These are phyloP conservation scores for Yamadazyma epiphylla DNA, from an alignment of 1,139 yeast species.

Conservation along the genomic window DNA sequence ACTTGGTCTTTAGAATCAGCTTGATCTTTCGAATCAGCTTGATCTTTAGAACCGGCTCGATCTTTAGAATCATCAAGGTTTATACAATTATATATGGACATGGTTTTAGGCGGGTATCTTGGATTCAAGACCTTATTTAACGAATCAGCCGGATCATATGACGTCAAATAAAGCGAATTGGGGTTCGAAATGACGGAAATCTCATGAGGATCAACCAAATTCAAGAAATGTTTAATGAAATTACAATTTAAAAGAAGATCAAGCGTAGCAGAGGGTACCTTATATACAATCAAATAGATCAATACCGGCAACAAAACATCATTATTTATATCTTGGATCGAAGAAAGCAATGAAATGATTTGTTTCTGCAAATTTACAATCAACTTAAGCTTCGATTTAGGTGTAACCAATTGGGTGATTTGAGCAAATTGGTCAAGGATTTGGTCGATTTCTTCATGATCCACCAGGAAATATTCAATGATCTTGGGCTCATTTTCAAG, in stretches of 20 bases:
- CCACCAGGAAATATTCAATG: slow-evolving; percentile 15
- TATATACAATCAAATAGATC: slow-evolving; percentile 33
- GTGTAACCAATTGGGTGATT: slow-evolving; percentile 22
- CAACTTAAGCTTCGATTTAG: slow-evolving; percentile 26
- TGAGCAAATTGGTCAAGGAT: slow-evolving; percentile 12
- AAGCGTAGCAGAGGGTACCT: slow-evolving; percentile 7
- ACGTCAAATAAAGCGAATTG: slow-evolving; percentile 11
- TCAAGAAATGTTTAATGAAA: slow-evolving; percentile 35
- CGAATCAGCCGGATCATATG: slow-evolving; percentile 18
- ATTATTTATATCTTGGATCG: slow-evolving; percentile 28
- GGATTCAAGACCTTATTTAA: slow-evolving; percentile 3
- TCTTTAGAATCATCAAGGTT: slow-evolving; percentile 22
- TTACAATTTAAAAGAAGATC: slow-evolving; percentile 36
- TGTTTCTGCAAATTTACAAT: slow-evolving; percentile 32
- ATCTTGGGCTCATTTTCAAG: slow-evolving; percentile 18
- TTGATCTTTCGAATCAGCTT: slow-evolving; percentile 3
- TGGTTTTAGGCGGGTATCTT: slow-evolving; percentile 6
- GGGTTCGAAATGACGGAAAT: slow-evolving; percentile 17
- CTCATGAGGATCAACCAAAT: slow-evolving; percentile 29
- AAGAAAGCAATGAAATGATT: slow-evolving; percentile 22
- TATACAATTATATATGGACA: slow-evolving; percentile 27
- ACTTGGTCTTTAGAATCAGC: not conserved
- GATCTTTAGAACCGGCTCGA: slow-evolving; percentile 3
- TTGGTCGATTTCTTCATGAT: slow-evolving; percentile 13
- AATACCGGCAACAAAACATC: slow-evolving; percentile 39